Evolutionary conservation across 305 asterid species (phyloP), one percentile per base, ranked within the genome.

Genomic region (Rubia peregrina): DNA sequence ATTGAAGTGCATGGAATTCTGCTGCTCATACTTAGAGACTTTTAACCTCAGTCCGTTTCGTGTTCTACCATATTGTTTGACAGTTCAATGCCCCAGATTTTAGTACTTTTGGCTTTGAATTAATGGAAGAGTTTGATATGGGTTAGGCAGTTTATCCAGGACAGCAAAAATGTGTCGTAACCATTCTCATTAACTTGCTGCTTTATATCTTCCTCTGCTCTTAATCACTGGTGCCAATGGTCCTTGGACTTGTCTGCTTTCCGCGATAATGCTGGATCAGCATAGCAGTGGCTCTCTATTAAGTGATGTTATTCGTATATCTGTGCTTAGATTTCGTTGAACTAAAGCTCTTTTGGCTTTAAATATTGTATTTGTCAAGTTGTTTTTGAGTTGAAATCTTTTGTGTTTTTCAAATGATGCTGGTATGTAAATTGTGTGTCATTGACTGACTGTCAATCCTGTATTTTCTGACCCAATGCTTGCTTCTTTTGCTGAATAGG

Each of bases 401-500:
- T 22, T 49, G 60, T 33, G 24, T 51, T 9, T 53, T 68, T 13
- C 36, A 16, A 30, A 1, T 21, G 36, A 11, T 38, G 51, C 19
- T 36, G 12, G n/a, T 11, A 16, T 38, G 7, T 49, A 13, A 5
- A 26, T 49, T 42, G 9, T 12, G n/a, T 51, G 6, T 40, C 48
- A 17, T 44, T 43, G 49, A 33, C 4, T 55, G 21, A 53, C 36
- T 33, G 24, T 42, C 9, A 33, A 7, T 41, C 22, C 19, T 14
- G 16, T 21, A 61, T 43, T 40, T 19, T n/a, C 67, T 44, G 33
- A 51, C 51, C 24, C 17, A 69, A 70, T 44, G 40, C 38, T 44
- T 13, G 33, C 44, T 67, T 67, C 60, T 68, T 74, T 72, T 68
- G 30, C 75, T 67, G 22, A 48, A 36, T 81, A 93, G 98, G 97